Evolutionary conservation across 2,329 filamentous ascomycete species (phyloP).

Genomic region (Stachybotrys elegans): DNA sequence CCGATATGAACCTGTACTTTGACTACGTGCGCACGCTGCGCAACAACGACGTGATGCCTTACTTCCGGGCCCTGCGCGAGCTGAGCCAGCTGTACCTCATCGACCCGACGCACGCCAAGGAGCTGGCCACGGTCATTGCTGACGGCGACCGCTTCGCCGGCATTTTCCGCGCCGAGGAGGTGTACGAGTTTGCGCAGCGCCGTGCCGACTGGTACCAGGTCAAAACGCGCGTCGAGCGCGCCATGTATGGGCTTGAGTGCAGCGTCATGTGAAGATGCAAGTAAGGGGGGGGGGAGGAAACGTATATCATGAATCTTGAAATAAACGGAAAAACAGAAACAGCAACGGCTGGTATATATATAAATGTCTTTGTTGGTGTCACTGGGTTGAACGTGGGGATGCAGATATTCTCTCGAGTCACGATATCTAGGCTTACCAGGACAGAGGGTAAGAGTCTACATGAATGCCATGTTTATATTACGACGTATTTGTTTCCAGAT

Average conservation of each 20-base stretch:
- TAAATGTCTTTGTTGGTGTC: too few species aligned
- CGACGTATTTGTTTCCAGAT: too few species aligned
- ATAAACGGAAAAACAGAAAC: too few species aligned
- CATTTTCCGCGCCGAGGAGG: slow-evolving; percentile 91
- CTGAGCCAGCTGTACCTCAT: slow-evolving; percentile 95
- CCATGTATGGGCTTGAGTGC: slow-evolving; percentile 96
- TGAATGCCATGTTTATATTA: too few species aligned
- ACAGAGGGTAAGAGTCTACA: too few species aligned
- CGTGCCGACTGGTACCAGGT: slow-evolving; percentile 94
- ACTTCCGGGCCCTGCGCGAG: slow-evolving; percentile 88
- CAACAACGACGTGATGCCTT: slow-evolving; percentile 79
- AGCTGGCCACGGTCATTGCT: slow-evolving; percentile 91
- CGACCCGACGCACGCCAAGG: slow-evolving; percentile 76
- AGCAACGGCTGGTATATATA: too few species aligned
- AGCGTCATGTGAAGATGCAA: slow-evolving; percentile 67
- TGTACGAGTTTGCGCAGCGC: slow-evolving; percentile 93
- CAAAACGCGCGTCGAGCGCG: slow-evolving; percentile 81
- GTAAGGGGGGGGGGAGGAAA: too few species aligned
- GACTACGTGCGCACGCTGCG: slow-evolving; percentile 75
- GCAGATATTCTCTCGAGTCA: too few species aligned
- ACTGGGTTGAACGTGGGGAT: too few species aligned
- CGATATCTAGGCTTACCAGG: too few species aligned
- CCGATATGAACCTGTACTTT: slow-evolving; percentile 93
- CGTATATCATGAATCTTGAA: too few species aligned
- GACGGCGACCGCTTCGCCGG: slow-evolving; percentile 86